Conservation (phyloP, 495 filamentous ascomycete genomes). For the Apiosordaria backusii region DNA sequence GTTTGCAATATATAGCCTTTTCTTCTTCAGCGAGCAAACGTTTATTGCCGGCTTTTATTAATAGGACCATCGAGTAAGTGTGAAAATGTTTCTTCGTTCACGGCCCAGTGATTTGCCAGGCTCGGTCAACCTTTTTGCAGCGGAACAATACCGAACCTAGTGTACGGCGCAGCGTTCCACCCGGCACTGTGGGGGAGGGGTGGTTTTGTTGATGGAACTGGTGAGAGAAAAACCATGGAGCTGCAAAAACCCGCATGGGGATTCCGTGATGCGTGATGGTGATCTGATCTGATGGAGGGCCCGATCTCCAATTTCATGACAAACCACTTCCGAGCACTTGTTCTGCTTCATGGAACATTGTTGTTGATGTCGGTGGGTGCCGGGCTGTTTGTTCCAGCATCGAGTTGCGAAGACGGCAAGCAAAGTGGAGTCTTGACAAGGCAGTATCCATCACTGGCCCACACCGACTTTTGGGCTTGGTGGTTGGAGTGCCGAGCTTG, state of each 20-base stretch:
- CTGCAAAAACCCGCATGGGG: not conserved
- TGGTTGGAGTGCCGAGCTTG: not conserved
- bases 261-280: not conserved
- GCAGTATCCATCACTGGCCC: constrained; percentile 12
- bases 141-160: constrained; percentile 3
- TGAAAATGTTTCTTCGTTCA: constrained; percentile 9
- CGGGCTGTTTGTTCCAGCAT: not conserved
- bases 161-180: not conserved
- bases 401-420: constrained; percentile 2
- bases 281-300: not conserved
- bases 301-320: not conserved
- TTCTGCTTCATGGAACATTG: not conserved
- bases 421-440: not conserved
- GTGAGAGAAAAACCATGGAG: not conserved
- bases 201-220: not conserved
- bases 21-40: constrained; percentile 11
- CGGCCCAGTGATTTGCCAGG: constrained; percentile 3
- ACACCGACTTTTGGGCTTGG: constrained; percentile 36
- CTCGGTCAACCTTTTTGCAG: constrained; percentile 13
- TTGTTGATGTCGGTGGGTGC: not conserved
- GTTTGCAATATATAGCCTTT: constrained; percentile 26
- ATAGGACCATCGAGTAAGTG: constrained; percentile 24
- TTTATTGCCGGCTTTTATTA: constrained; percentile 24
- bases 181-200: not conserved
- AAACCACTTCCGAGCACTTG: not conserved